A percentile compares a stretch with the other conserved stretches of the same genome.
phyloP scores from a whole-genome alignment of 768 basidiomycete genomes.

The Lyophyllum semitale region DNA sequence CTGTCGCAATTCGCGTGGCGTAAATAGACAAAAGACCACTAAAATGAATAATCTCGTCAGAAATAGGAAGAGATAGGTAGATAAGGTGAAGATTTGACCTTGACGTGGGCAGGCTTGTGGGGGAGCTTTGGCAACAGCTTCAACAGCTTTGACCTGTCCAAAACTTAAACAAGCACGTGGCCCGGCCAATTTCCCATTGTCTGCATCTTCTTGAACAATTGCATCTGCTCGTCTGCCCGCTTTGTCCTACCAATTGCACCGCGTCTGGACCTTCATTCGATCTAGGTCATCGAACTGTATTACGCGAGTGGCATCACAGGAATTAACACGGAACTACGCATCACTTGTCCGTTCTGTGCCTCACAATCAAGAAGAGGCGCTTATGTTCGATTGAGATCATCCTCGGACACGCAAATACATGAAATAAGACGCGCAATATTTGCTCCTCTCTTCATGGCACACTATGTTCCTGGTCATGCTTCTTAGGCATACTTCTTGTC shows the following conservation, averaged over 20 bases:
- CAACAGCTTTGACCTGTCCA: conserved; percentile 2
- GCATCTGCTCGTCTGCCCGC: background rate
- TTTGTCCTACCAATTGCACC: background rate
- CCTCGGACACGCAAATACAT: no score
- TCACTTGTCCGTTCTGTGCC: no score
- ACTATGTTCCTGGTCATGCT: no score
- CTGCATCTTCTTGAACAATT: background rate
- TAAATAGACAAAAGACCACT: conserved; percentile 1
- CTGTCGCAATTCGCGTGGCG: conserved; percentile 3
- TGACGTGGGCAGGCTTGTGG: background rate
- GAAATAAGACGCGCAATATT: no score
- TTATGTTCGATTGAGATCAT: no score
- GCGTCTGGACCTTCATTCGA: background rate
- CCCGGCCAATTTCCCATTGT: background rate
- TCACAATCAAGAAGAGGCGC: no score
- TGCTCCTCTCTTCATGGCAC: no score
- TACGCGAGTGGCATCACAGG: no score
- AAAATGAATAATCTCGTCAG: background rate
- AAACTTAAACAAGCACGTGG: conserved; percentile 13
- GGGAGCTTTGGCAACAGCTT: conserved; percentile 4
- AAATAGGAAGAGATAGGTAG: background rate
- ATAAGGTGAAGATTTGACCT: background rate
- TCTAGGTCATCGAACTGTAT: no score
- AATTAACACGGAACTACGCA: no score
- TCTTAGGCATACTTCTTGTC: background rate